Evolutionary conservation across 2,329 filamentous ascomycete species (phyloP), one percentile per base, ranked within the genome.

Genomic region (Simplicillium sp.): DNA sequence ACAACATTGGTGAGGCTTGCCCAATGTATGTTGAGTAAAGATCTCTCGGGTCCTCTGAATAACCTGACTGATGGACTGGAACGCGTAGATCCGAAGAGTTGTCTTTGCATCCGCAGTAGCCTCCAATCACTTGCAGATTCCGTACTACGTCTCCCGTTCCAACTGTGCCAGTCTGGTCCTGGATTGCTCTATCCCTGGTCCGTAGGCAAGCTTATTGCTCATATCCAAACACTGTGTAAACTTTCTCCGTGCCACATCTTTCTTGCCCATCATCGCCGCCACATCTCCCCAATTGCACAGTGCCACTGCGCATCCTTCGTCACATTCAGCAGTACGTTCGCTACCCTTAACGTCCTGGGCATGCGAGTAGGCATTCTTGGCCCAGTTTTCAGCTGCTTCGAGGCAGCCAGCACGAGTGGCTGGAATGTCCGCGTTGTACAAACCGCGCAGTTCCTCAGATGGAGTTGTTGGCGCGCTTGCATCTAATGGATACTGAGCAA

Each of bases 201-300:
- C 51, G 45, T 79, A 77, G 0, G 63, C 68, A 35, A 80, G 56
- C 48, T 65, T 68, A 49, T 64, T 67, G 46, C 76, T 73, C 57
- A 90, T 58, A 15, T 70, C 70, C 40, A 77, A 71, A 9, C 84
- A 82, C 56, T 94, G 76, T 40, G 71, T 64, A 54, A 85, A 95
- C 54, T 75, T 75, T 50, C 69, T 71, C 51, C 72, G 71, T 2
- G 90, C 88, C 48, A 84, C 72, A 4, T 66, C 65, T 2, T 69
- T 53, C 50, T 84, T 73, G 2, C 83, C 82, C 44, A 80, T 64
- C 74, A 92, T 81, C 48, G 84, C 79, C 1, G 85, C 82, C 50
- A 96, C 82, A 52, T 94, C 85, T 17, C 81, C 90, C 40, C 95
- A 74, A 56, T 94, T 94, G 59, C 87, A 84, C n/a, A 85, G 79